Evolutionary conservation across 495 filamentous ascomycete species (phyloP), one percentile per base, ranked within the genome.

Genomic region (Aspergillus cavernicola): DNA sequence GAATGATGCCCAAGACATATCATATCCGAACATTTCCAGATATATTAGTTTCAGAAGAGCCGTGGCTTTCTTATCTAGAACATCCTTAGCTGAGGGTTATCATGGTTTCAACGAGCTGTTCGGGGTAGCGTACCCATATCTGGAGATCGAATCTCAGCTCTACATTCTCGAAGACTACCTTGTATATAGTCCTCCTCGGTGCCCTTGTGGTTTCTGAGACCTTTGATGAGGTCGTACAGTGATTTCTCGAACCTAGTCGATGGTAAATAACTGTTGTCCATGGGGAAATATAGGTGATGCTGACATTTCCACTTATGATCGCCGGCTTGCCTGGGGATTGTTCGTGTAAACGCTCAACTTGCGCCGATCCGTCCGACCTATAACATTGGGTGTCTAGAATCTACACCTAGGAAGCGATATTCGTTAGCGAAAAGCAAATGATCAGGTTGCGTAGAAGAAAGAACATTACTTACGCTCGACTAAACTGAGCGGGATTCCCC

Each of bases 1-100:
- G 68, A 98, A 98, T 8, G 90, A 90, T 16, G 95, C 93, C 93
- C 93, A 98, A 0, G 93, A 97, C 93, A 98, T 98, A 71, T 98
- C 93, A 63, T 98, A 88, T 10, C 93, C 93, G 64, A 96, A 90
- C 93, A 98, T 98, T 67, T 98, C 93, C 54, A 98, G 80, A 66
- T 98, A 98, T 32, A 95, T 85, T 50, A 98, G 77, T 72, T 98
- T 98, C 60, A 98, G 72, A 28, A 97, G 77, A 33, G 93, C 95
- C 9, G 91, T 97, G 10, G 93, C 90, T 76, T 98, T 98, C 67
- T 95, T 80, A 70, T 98, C 92, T 92, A 44, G 50, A n/a, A 10
- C 15, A 32, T 49, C 4, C 19, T 74, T 42, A 73, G 65, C 47
- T 64, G 53, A 28, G 18, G 42, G 3, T 24, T 7, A n/a, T 28